Percentiles rank a stretch among this genome's conserved stretches.
Evolutionary conservation across 306 rosid genomes (phyloP).

Genomic region (Acacia crassicarpa): DNA sequence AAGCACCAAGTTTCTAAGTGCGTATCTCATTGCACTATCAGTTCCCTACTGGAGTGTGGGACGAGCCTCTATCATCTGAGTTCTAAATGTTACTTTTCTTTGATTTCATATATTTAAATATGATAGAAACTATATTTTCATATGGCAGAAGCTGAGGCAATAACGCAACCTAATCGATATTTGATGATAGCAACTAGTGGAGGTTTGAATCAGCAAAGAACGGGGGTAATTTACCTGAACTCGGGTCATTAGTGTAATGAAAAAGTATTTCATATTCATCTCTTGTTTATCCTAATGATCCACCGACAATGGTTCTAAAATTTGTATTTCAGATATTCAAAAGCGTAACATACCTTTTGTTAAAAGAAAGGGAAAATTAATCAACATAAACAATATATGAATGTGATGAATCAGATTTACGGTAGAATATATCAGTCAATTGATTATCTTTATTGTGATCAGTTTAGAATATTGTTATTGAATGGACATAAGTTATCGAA

Average conservation of each 20-base stretch:
- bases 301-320: neutral
- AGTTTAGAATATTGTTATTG: neutral
- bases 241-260: constrained; percentile 16
- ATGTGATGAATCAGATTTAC: constrained; percentile 21
- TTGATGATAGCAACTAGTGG: constrained; percentile 96
- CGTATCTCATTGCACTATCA: constrained; percentile 33
- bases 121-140: constrained; percentile 19
- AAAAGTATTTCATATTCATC: constrained; percentile 11
- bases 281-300: neutral
- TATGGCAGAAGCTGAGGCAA: constrained; percentile 62
- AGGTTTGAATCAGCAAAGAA: constrained; percentile 98
- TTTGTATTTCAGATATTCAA: neutral
- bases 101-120: neutral
- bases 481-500: neutral
- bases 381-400: neutral
- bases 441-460: neutral
- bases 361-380: constrained; percentile 5
- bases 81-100: neutral
- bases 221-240: constrained; percentile 67
- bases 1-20: constrained; percentile 81
- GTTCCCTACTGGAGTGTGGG: constrained; percentile 31
- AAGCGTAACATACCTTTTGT: neutral
- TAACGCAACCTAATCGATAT: constrained; percentile 60
- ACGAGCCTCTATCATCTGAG: neutral
- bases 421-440: neutral